phyloP scores from a whole-genome alignment of 2,329 filamentous ascomycete species.

The Colletotrichum sp. region DNA sequence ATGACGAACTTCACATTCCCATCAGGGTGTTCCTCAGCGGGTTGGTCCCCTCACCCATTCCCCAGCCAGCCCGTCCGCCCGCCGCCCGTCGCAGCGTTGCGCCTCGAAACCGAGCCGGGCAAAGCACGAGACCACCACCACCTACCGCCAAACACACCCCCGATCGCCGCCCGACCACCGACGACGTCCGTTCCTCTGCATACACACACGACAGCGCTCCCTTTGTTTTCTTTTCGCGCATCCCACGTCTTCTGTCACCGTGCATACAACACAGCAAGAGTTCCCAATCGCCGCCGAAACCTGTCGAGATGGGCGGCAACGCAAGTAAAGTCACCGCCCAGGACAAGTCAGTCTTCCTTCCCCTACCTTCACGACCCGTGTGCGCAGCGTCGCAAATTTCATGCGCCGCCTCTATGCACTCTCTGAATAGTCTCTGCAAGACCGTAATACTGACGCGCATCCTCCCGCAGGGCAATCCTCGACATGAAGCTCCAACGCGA shows the following conservation, averaged over 20 bases:
- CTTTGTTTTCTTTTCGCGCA: neutral
- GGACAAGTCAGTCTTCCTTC: constrained; percentile 72
- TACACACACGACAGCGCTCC: neutral
- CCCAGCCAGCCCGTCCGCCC: neutral
- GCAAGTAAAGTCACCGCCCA: constrained; percentile 70
- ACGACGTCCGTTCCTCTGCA: neutral
- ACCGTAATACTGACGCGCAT: neutral
- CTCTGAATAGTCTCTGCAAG: constrained; percentile 1
- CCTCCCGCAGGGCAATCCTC: constrained; percentile 81
- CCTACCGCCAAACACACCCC: neutral
- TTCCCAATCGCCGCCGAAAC: neutral
- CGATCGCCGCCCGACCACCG: constrained; percentile 1
- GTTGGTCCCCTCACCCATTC: neutral
- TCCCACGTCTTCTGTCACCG: neutral
- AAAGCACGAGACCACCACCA: constrained; percentile 12
- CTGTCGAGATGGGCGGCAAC: constrained; percentile 56
- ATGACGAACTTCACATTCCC: constrained; percentile 2
- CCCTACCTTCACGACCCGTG: neutral
- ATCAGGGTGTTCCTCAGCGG: neutral
- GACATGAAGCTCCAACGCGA: constrained; percentile 98
- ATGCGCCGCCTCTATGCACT: constrained; percentile 13
- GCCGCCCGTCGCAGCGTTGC: constrained; percentile 5
- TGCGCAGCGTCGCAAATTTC: neutral
- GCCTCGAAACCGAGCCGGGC: constrained; percentile 15
- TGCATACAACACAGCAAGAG: neutral